Evolutionary conservation across 148 eudicot species (phyloP), one percentile per base, ranked within the genome.

Genomic region (Chenopodium formosanum): DNA sequence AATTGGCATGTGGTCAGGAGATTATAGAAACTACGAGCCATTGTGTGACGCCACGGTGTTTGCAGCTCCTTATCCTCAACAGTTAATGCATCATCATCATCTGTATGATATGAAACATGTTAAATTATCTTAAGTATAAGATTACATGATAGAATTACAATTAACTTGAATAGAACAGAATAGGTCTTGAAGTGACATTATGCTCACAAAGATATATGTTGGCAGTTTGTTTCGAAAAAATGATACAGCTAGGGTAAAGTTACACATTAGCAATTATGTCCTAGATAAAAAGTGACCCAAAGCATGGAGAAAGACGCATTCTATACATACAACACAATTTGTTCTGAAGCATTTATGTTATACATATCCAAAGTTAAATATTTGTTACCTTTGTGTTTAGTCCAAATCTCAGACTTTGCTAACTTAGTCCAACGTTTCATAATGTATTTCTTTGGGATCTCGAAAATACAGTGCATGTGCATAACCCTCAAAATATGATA

Each of bases 401-500:
- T 23, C 32, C 70, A 66, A 27, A 23, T 66, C 37, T 27, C 34
- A 66, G 70, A 66, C 70, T 66, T 66, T 1, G 70, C 70, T 34
- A 66, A 66, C 17, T 66, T 66, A 66, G 70, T 66, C 70, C 70
- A 66, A 27, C 70, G 70, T 12, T 66, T 66, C 17, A 12, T 66
- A 4, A 66, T 29, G 17, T 66, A 66, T 27, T 66, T 66, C 29
- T 25, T 11, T 11, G 70, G 70, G 70, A 66, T 66, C 34, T 66
- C 17, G 17, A 66, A 66, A 23, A 66, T 66, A 17, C 70, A 66
- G 70, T 66, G 70, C 70, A 66, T 66, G 70, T 66, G 70, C 70
- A 66, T 66, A 66, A 66, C 70, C 17, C 70, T 66, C 34, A 66
- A 66, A 66, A 66, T 66, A 66, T 66, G 70, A 66, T 66, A 66